Base-by-base conservation (phyloP, 129 eudicot genomes). In the Oenanthe sinensis region DNA sequence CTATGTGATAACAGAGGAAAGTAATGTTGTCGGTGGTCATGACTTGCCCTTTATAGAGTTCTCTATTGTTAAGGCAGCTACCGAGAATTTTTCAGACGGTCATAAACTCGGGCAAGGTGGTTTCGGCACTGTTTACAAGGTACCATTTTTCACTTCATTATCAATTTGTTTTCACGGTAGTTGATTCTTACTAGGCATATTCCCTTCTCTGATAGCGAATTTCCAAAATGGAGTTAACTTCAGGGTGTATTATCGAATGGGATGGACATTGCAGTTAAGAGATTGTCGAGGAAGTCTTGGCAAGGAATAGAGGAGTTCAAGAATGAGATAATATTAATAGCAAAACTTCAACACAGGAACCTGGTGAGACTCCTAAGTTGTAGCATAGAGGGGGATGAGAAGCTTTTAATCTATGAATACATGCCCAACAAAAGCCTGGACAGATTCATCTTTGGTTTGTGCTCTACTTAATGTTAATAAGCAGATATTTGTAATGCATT, bases 81-180 rank as follows among this genome's bases (percentile, higher is more conserved):
- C 85, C 4, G 72, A 36, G 20, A 74, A 79, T 33, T 83, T 83
- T 74, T 79, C 80, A 0, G 77, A 74, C n/a, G 2, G 22, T 12
- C 79, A 65, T 12, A 83, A 79, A 79, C 79, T 83, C 1, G 86
- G 83, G 9, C 83, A 75, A 68, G 86, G 86, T 68, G 80, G 80
- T 30, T 83, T 79, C 26, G 86, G 86, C 15, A 19, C 72, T 39
- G 83, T 83, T 44, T 79, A 79, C 30, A 83, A 75, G 86, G 86
- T 83, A 77, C 4, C 0, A 3, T n/a, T 17, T 40, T 50, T 10
- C 43, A 28, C 17, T 49, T 5, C 40, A 75, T 42, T 49, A 47
- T 75, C 5, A 0, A 60, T 60, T 24, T n/a, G 68, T 60, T n/a
- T 8, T 60, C 3, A 8, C 10, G 7, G 4, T 11, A 12, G 17